phyloP scores from a whole-genome alignment of 306 rosid species.

The Vigna hirtella region DNA sequence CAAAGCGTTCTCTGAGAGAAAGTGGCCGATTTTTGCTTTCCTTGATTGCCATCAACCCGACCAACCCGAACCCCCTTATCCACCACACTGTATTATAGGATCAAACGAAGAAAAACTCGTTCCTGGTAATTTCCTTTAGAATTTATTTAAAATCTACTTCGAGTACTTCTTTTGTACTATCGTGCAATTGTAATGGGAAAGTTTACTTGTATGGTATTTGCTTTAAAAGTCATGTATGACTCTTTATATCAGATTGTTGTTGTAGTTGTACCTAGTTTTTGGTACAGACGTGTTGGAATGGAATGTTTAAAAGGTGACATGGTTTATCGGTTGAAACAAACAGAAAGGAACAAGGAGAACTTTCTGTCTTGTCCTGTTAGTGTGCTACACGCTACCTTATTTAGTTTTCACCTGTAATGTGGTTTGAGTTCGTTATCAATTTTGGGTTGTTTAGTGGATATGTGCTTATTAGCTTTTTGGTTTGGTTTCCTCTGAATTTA shows the following conservation, averaged over 20 bases:
- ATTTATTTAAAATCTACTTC: neutral
- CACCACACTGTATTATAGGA: constrained; percentile 85
- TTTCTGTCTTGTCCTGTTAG: neutral
- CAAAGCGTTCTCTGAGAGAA: constrained; percentile 65
- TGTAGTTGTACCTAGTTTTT: neutral
- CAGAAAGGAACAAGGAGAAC: neutral
- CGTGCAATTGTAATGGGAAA: neutral
- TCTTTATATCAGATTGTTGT: neutral
- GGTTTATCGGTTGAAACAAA: neutral
- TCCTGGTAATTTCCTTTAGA: constrained; percentile 59
- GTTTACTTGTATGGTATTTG: neutral
- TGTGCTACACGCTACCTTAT: neutral
- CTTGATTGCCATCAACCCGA: constrained; percentile 82
- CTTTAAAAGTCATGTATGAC: neutral
- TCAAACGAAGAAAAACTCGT: constrained; percentile 76
- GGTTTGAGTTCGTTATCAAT: neutral
- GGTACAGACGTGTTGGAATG: neutral
- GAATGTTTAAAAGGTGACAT: neutral
- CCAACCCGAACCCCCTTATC: constrained; percentile 86
- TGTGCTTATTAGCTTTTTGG: constrained; percentile 15
- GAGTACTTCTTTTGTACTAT: neutral
- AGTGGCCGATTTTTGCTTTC: constrained; percentile 87
- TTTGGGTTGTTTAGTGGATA: neutral
- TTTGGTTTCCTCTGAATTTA: constrained; percentile 40
- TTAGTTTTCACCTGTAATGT: neutral